Conservation (phyloP, 1,139 yeast species). For the Kazachstania sp. region DNA sequence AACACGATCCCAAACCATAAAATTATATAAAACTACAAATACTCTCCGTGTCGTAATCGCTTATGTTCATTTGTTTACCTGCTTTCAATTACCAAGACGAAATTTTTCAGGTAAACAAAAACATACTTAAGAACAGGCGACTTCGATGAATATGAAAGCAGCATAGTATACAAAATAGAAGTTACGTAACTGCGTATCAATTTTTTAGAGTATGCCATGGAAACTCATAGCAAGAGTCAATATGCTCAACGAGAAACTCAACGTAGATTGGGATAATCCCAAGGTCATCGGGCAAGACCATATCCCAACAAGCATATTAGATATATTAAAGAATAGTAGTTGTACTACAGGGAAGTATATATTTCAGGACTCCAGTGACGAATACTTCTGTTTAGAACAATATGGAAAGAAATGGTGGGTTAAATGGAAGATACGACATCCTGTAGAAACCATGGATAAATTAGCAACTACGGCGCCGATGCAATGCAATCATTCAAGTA, state of each 20-base stretch:
- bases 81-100: too few relatives aligned
- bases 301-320: slow-evolving; percentile 9
- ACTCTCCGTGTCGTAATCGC: too few relatives aligned
- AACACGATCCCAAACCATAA: too few relatives aligned
- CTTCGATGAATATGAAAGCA: too few relatives aligned
- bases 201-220: slow-evolving; percentile 18
- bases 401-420: slow-evolving; percentile 17
- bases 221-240: slow-evolving; percentile 10
- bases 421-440: slow-evolving; percentile 8
- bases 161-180: too few relatives aligned
- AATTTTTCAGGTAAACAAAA: too few relatives aligned
- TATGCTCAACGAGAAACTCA: slow-evolving; percentile 9
- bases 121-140: too few relatives aligned
- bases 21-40: too few relatives aligned
- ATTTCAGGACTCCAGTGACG: slow-evolving; percentile 3
- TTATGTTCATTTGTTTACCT: too few relatives aligned
- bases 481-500: not conserved
- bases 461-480: too few relatives aligned
- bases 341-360: slow-evolving; percentile 6
- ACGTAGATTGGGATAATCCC: slow-evolving; percentile 6
- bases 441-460: not conserved
- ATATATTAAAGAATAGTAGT: not conserved
- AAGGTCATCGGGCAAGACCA: slow-evolving; percentile 5
- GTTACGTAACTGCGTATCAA: not conserved
- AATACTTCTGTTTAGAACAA: slow-evolving; percentile 12